Evolutionary conservation across 768 basidiomycete species (phyloP).

Genomic region (Phaffia australis): DNA sequence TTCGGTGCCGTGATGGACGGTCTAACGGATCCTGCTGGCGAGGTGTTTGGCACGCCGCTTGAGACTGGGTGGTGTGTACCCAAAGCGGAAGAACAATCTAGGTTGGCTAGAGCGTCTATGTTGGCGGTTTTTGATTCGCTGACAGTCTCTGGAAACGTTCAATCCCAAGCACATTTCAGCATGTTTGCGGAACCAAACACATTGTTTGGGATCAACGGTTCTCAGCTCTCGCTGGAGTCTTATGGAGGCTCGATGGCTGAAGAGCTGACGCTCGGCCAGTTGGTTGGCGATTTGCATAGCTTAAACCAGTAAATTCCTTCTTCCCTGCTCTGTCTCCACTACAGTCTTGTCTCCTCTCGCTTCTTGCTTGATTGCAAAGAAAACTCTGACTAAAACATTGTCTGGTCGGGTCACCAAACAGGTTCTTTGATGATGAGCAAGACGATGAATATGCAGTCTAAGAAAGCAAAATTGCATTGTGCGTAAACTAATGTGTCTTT

Average conservation of each 20-base stretch:
- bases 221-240: conserved; percentile 20
- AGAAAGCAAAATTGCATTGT: conserved; percentile 1
- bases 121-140: conserved; percentile 78
- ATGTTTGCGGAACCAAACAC: conserved; percentile 34
- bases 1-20: conserved; percentile 39
- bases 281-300: conserved; percentile 24
- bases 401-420: neutral
- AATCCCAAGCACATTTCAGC: conserved; percentile 51
- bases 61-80: conserved; percentile 81
- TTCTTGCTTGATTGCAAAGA: neutral
- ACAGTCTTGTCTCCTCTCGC: neutral
- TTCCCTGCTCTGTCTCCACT: neutral
- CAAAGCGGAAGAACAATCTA: conserved; percentile 51
- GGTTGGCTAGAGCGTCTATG: conserved; percentile 62
- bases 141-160: conserved; percentile 52
- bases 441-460: neutral
- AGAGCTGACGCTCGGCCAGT: conserved; percentile 22
- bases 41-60: conserved; percentile 69
- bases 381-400: neutral
- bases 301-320: conserved; percentile 21
- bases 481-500: neutral
- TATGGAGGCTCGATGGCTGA: conserved; percentile 4
- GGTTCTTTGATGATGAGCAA: conserved; percentile 24
- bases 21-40: conserved; percentile 47
- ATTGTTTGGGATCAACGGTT: conserved; percentile 29